Evolutionary conservation across 2,329 filamentous ascomycete genomes (phyloP), one percentile per base, ranked within the genome.

Genomic region (Penicillium corylophilum): DNA sequence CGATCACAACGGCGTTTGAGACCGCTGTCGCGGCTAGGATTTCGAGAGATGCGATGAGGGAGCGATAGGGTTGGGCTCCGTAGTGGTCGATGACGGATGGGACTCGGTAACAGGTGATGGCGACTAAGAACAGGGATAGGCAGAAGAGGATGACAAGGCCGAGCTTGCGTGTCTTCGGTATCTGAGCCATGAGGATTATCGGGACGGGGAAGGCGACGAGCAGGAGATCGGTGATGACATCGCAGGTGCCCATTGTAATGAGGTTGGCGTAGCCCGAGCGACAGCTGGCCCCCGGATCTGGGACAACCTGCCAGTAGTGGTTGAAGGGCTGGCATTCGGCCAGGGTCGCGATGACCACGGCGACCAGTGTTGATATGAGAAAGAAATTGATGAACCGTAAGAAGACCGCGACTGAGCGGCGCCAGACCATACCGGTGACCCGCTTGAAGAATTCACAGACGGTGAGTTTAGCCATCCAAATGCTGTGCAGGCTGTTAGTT

Each of bases 391-490:
- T 89, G 54, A 82, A 78, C 46, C 85, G 78, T 9, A 96, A 76
- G 12, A 85, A 83, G 42, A 83, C 72, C 56, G 90, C 85, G 68
- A 95, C 90, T 22, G 86, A 86, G 46, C 82, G 81, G 55, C 87
- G 85, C 89, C 92, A 96, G 50, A 89, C 89, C 41, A 87, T 84
- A 48, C 85, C 85, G 2, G 90, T 94, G 46, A 97, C 81, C 50
- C 93, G 87, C 68, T 88, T 88, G 61, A 97, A 86, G 66, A 96
- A 97, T 69, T 96, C 92, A 54, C 92, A 87, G 51, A 97, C 87
- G 31, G 92, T 90, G 64, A 87, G 83, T 71, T 97, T 99, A 57
- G 94, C 84, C 61, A 88, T 87, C 94, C 94, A 99, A 53, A 97
- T 85, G 62, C 90, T 95, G 64, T 18, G 40, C 7, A 28, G 10